These are phyloP conservation scores for Neonectria coccinea DNA, from an alignment of 2,329 filamentous ascomycete species.

Conservation along the genomic window DNA sequence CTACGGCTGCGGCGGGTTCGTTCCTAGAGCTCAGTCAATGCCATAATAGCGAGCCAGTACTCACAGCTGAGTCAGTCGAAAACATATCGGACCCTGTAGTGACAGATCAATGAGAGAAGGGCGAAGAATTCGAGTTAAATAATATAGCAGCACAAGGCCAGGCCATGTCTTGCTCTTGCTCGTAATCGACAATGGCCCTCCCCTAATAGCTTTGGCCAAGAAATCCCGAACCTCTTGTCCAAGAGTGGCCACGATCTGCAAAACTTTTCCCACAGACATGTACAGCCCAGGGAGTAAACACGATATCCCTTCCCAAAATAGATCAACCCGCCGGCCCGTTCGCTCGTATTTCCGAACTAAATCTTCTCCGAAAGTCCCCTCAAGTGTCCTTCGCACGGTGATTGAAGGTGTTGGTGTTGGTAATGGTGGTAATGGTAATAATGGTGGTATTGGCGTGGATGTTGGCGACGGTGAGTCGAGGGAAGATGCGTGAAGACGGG, in stretches of 20 bases:
- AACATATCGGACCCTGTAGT: neutral
- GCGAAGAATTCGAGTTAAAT: constrained; percentile 1
- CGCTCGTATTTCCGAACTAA: constrained; percentile 24
- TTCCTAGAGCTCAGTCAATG: neutral
- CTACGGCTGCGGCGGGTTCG: neutral
- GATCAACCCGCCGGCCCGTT: constrained; percentile 10
- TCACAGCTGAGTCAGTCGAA: neutral
- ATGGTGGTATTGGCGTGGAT: constrained; percentile 11
- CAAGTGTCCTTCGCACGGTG: constrained; percentile 6
- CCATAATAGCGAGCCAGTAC: neutral
- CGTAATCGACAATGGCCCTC: constrained; percentile 6
- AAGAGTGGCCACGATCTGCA: constrained; percentile 23
- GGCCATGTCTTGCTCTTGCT: constrained; percentile 14
- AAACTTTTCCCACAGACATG: constrained; percentile 28
- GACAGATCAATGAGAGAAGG: neutral
- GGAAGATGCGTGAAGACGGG: constrained; percentile 14
- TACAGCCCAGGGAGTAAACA: constrained; percentile 22
- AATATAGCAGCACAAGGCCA: constrained; percentile 13
- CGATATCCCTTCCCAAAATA: constrained; percentile 7
- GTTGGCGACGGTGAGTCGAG: constrained; percentile 3
- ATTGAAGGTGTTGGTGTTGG: constrained; percentile 5
- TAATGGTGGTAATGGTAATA: neutral
- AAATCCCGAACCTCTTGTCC: constrained; percentile 28
- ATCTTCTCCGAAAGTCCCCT: constrained; percentile 16
- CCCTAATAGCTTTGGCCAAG: constrained; percentile 23